Conservation (phyloP, 2,329 filamentous ascomycete species). For the Hypoxylon sp. region DNA sequence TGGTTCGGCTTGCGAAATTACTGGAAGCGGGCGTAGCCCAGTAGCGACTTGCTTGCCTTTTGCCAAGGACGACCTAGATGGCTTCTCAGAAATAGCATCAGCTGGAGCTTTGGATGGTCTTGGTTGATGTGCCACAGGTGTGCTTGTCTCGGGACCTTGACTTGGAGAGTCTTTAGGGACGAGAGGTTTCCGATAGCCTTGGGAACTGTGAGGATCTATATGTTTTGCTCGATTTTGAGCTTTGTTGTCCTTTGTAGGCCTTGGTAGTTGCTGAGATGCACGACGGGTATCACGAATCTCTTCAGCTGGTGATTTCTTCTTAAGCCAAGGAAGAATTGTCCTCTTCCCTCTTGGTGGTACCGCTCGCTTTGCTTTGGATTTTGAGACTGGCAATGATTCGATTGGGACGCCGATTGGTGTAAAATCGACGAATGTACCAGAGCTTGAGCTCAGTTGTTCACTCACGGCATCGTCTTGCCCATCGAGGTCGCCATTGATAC, state of each 20-base stretch:
- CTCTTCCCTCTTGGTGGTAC: slow-evolving; percentile 27
- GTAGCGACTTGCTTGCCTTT: slow-evolving; percentile 21
- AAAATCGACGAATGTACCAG: slow-evolving; percentile 40
- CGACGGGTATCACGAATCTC: slow-evolving; percentile 8
- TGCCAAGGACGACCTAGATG: slow-evolving; percentile 17
- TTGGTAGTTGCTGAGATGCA: slow-evolving; percentile 18
- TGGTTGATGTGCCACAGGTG: slow-evolving; percentile 17
- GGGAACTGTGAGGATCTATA: slow-evolving; percentile 15
- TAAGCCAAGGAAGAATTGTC: slow-evolving; percentile 42
- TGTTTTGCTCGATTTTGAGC: slow-evolving; percentile 16
- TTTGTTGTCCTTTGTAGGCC: slow-evolving; percentile 25
- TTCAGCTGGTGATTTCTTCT: slow-evolving; percentile 27
- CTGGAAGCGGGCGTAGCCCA: slow-evolving; percentile 14
- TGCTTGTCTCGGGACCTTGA: slow-evolving; percentile 23
- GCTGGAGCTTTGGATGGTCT: slow-evolving; percentile 17
- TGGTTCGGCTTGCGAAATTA: slow-evolving; percentile 3
- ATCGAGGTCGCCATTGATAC: slow-evolving; percentile 24
- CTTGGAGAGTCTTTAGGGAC: slow-evolving; percentile 1
- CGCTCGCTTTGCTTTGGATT: slow-evolving; percentile 26
- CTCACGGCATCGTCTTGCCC: slow-evolving; percentile 27
- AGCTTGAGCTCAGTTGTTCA: slow-evolving; percentile 32
- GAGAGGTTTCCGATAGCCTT: slow-evolving; percentile 5
- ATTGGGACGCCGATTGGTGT: slow-evolving; percentile 33
- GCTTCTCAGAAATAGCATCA: slow-evolving; percentile 17
- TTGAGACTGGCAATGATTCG: slow-evolving; percentile 25